These are phyloP conservation scores for Talaromyces atroroseus DNA, from an alignment of 2,329 filamentous ascomycete species.

Conservation along the genomic window DNA sequence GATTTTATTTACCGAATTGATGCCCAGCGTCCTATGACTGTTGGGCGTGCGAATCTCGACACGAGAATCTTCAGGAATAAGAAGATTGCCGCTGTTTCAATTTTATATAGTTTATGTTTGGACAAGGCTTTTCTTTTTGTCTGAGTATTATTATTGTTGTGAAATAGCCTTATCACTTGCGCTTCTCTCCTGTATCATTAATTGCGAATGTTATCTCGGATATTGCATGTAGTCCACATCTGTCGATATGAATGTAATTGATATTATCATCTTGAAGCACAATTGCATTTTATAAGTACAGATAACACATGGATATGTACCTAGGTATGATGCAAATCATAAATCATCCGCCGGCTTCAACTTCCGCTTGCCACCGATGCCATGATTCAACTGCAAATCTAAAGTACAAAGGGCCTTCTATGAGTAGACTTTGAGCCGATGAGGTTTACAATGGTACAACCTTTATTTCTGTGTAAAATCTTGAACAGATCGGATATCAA, in stretches of 20 bases:
- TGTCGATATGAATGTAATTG: background rate
- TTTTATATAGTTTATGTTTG: too few species aligned
- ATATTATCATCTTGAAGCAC: background rate
- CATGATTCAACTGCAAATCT: background rate
- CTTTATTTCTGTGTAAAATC: background rate
- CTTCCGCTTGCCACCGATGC: constrained; percentile 3
- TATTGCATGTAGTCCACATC: background rate
- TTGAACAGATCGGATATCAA: background rate
- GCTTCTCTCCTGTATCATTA: background rate
- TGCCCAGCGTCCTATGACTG: background rate
- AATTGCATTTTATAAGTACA: background rate
- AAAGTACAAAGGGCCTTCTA: too few species aligned
- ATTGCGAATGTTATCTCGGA: too few species aligned
- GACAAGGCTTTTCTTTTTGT: too few species aligned
- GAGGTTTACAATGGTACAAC: background rate
- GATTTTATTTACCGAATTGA: background rate
- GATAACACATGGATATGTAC: background rate
- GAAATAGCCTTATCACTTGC: background rate
- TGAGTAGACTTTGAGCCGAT: too few species aligned
- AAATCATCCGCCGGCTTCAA: background rate
- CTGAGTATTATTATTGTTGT: background rate
- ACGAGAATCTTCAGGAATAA: background rate
- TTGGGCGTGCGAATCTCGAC: background rate
- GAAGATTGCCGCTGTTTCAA: background rate
- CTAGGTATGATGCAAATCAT: background rate